Conservation (phyloP, 306 rosid genomes). For the Amphicarpaea edgeworthii region DNA sequence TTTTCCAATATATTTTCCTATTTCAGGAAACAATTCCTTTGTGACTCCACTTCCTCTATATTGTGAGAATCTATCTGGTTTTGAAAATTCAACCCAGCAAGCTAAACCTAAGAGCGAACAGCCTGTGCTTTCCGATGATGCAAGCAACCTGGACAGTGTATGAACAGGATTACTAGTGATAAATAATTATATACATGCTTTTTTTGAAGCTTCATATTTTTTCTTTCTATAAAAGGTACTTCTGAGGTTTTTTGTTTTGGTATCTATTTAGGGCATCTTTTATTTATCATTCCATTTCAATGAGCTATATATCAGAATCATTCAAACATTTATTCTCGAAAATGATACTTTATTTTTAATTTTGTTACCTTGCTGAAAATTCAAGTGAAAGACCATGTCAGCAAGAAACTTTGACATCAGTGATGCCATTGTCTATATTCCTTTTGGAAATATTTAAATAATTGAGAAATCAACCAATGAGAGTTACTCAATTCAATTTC, state of each 20-base stretch:
- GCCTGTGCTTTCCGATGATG: constrained; percentile 60
- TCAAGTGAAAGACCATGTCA: constrained; percentile 1
- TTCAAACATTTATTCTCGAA: constrained; percentile 3
- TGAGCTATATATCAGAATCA: constrained; percentile 13
- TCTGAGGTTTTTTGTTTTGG: constrained; percentile 22
- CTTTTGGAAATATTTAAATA: constrained; percentile 12
- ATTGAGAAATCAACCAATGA: too few relatives aligned
- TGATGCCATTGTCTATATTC: constrained; percentile 27
- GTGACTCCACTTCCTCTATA: constrained; percentile 65
- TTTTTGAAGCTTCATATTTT: constrained; percentile 11
- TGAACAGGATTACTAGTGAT: constrained; percentile 38
- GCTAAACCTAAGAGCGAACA: constrained; percentile 60
- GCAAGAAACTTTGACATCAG: not conserved
- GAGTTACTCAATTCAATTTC: constrained; percentile 2
- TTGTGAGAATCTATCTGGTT: constrained; percentile 57
- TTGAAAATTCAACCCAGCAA: constrained; percentile 49
- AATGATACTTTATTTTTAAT: not conserved
- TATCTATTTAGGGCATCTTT: constrained; percentile 1
- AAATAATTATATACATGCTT: constrained; percentile 34
- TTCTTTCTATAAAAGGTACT: not conserved
- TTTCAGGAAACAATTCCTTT: constrained; percentile 73
- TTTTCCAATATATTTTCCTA: constrained; percentile 41
- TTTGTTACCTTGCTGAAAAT: not conserved
- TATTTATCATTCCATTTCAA: constrained; percentile 7
- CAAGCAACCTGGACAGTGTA: constrained; percentile 60